A percentile compares a stretch with the other conserved stretches of the same genome.
Evolutionary conservation across 2,329 filamentous ascomycete genomes (phyloP).

Genomic region (Fusarium liriodendri): DNA sequence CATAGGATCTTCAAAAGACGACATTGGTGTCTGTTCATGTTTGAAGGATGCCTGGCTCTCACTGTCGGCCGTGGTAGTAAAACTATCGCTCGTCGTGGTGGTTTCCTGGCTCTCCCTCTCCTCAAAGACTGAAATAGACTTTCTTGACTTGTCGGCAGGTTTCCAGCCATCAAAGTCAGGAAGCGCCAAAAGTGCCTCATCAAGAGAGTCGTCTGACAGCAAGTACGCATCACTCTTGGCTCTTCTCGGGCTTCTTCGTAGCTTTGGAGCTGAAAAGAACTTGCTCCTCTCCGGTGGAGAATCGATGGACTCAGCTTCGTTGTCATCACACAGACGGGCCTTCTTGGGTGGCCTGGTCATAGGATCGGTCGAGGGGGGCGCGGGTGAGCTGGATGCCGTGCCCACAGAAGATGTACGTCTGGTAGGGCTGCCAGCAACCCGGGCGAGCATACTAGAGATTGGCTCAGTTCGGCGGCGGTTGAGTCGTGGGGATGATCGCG

Average conservation of each 20-base stretch:
- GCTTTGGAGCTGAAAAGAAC: constrained; percentile 59
- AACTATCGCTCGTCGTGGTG: not conserved
- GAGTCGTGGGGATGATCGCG: constrained; percentile 52
- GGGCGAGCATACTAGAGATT: constrained; percentile 56
- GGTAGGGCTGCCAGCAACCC: constrained; percentile 37
- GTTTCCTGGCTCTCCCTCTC: constrained; percentile 50
- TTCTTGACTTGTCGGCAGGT: constrained; percentile 48
- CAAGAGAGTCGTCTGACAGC: constrained; percentile 68
- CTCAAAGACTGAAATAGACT: constrained; percentile 58
- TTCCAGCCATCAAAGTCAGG: constrained; percentile 65
- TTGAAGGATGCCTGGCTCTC: constrained; percentile 40
- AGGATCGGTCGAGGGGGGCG: constrained; percentile 36
- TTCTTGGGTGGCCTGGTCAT: constrained; percentile 65
- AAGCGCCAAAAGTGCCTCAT: constrained; percentile 63
- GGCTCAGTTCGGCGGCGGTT: constrained; percentile 66
- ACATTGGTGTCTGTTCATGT: constrained; percentile 35
- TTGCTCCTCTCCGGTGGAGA: constrained; percentile 61
- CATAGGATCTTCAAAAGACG: constrained; percentile 41
- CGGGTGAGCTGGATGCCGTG: constrained; percentile 17
- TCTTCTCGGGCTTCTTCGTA: constrained; percentile 39
- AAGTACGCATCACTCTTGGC: constrained; percentile 56
- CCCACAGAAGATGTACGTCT: constrained; percentile 23
- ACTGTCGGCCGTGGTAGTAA: constrained; percentile 15
- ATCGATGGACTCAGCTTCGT: constrained; percentile 52
- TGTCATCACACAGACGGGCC: constrained; percentile 63